A percentile compares a stretch with the other conserved stretches of the same genome.
These are phyloP conservation scores for Paratinospora sagittata DNA, from an alignment of 164 flowering plant genomes.

Conservation along the genomic window DNA sequence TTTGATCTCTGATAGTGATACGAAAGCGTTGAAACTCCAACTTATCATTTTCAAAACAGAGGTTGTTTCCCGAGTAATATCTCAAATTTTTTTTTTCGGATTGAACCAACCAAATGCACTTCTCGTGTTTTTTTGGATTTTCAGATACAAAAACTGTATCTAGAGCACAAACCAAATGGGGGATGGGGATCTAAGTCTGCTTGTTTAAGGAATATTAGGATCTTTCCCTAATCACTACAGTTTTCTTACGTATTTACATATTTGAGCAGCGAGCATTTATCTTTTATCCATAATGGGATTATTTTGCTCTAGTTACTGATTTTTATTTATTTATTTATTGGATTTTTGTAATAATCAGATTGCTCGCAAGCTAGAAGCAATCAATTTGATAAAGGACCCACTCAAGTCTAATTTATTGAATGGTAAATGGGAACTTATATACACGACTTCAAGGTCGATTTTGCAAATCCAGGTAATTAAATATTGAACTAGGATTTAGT, in stretches of 20 bases:
- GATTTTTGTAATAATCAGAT: conserved; percentile 36
- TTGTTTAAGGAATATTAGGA: neutral
- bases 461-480: conserved; percentile 59
- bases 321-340: conserved; percentile 4
- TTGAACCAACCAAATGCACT: neutral
- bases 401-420: conserved; percentile 71
- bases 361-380: conserved; percentile 69
- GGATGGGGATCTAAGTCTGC: neutral
- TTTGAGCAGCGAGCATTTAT: neutral
- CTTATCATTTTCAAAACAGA: neutral
- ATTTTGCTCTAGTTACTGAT: neutral
- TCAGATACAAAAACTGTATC: neutral
- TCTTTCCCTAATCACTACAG: neutral
- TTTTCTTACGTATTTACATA: too few relatives aligned
- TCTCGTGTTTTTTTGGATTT: neutral
- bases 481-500: too few relatives aligned
- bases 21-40: too few relatives aligned
- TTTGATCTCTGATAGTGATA: too few relatives aligned
- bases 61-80: neutral
- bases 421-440: conserved; percentile 94
- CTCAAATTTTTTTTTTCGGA: neutral
- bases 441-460: conserved; percentile 84
- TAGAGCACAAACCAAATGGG: too few relatives aligned
- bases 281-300: neutral
- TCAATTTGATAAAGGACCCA: conserved; percentile 62